Conservation (phyloP, 345 rosid species). For the Citrus inodora region DNA sequence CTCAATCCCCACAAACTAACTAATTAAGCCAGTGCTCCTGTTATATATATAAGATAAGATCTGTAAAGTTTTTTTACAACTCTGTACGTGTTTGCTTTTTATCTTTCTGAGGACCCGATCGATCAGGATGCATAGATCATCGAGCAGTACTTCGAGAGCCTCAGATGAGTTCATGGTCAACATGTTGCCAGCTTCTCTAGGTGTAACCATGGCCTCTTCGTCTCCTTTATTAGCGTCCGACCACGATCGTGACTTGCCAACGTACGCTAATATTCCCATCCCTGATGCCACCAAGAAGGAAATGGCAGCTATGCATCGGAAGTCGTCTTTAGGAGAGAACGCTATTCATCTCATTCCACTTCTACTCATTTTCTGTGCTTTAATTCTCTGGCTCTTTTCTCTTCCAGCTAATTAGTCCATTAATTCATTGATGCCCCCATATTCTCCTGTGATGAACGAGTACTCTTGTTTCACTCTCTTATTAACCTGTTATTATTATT, state of each 20-base stretch:
- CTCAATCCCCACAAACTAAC: neutral
- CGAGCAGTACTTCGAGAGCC: conserved; percentile 25
- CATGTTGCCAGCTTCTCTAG: conserved; percentile 17
- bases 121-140: conserved; percentile 41
- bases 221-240: too few relatives aligned
- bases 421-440: too few relatives aligned
- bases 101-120: too few relatives aligned
- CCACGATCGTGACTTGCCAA: conserved; percentile 14
- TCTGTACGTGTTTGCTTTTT: too few relatives aligned
- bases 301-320: conserved; percentile 14
- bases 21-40: too few relatives aligned
- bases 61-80: too few relatives aligned
- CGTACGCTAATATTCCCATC: neutral
- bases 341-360: conserved; percentile 64
- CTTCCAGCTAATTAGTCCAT: neutral
- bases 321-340: conserved; percentile 28
- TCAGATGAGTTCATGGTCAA: conserved; percentile 46
- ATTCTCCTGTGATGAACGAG: too few relatives aligned
- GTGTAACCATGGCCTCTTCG: neutral
- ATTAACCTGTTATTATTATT: too few relatives aligned
- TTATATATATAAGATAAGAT: too few relatives aligned
- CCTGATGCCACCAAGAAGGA: conserved; percentile 51
- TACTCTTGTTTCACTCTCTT: too few relatives aligned
- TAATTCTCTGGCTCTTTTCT: conserved; percentile 60
- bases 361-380: conserved; percentile 52